These are phyloP conservation scores for Fusarium penzigii DNA, from an alignment of 2,329 filamentous ascomycete genomes.

Conservation along the genomic window DNA sequence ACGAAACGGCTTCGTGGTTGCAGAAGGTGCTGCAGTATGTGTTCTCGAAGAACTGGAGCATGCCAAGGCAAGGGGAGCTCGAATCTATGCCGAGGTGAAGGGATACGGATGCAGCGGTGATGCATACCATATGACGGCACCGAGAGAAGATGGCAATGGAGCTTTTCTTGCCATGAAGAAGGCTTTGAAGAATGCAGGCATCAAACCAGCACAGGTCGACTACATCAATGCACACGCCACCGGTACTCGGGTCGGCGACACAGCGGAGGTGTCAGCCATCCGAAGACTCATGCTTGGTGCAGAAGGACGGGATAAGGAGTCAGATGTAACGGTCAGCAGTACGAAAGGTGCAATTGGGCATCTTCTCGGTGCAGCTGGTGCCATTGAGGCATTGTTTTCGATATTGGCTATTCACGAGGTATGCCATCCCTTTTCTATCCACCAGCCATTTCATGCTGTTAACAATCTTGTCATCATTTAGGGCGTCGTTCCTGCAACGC, in stretches of 20 bases:
- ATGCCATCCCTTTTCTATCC: slow-evolving; percentile 35
- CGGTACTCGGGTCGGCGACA: slow-evolving; percentile 81
- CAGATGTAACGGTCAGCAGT: slow-evolving; percentile 80
- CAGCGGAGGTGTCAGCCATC: slow-evolving; percentile 84
- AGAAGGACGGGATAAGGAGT: slow-evolving; percentile 62
- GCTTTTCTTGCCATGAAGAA: slow-evolving; percentile 83
- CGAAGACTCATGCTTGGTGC: slow-evolving; percentile 73
- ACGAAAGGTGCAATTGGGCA: slow-evolving; percentile 94
- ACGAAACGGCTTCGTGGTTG: slow-evolving; percentile 85
- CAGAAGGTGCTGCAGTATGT: slow-evolving; percentile 86
- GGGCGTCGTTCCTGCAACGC: slow-evolving; percentile 80
- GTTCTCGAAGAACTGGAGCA: slow-evolving; percentile 90
- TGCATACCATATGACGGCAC: slow-evolving; percentile 91
- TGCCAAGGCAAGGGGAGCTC: slow-evolving; percentile 74
- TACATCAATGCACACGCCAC: slow-evolving; percentile 98
- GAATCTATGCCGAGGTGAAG: slow-evolving; percentile 83
- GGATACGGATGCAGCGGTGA: slow-evolving; percentile 93
- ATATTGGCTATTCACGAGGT: slow-evolving; percentile 79
- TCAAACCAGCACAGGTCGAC: slow-evolving; percentile 72
- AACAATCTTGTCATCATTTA: slow-evolving; percentile 38
- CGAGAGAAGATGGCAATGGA: slow-evolving; percentile 77
- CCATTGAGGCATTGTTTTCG: slow-evolving; percentile 85
- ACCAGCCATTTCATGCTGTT: slow-evolving; percentile 3
- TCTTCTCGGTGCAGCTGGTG: slow-evolving; percentile 86
- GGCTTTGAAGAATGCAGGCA: slow-evolving; percentile 70